Base-by-base conservation (phyloP, 164 flowering plant genomes). In the Hamamelis virginiana region DNA sequence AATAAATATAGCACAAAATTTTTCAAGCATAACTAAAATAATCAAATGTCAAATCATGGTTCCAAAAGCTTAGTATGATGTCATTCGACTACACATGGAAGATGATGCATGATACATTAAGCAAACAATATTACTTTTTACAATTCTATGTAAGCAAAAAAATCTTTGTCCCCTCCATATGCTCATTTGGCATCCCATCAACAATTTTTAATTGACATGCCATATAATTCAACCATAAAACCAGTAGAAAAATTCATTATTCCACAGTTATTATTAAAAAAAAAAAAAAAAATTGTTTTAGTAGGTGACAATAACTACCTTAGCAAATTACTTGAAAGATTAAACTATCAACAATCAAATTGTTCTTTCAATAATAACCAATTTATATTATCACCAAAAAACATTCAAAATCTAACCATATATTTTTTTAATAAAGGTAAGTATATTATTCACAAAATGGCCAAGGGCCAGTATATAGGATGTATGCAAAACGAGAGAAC, bases 91-190 rank as follows among this genome's bases (percentile, higher is more conserved):
- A 45, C 14, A 11, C 70, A 67, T 48, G 19, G 28, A 47, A 23
- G 50, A 19, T 62, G 21, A 43, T 62, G 25, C 65, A 62, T 47
- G 25, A 16, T 44, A 51, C 50, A 62, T 46, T 10, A 62, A 43
- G 51, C 48, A 62, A 19, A 43, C 53, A 50, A 50, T 8, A 16
- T 50, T 0, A 14, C 53, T 15, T n/a, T 50, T 4, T 50, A n/a
- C 53, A 50, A n/a, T 50, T 50, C 18, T 50, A 50, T 50, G 18
- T 5, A 50, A 50, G 14, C 5, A n/a, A 18, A 50, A 12, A 50
- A 8, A 50, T n/a, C 53, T 50, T 50, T 12, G 53, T 15, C 6
- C 53, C 16, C 53, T 16, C 16, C 1, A 1, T 50, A 50, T 14
- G n/a, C n/a, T n/a, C 53, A 50, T 15, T n/a, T 15, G 15, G 13